Evolutionary conservation across 2,329 filamentous ascomycete species (phyloP).

Genomic region (Phaeomoniella chlamydospora): DNA sequence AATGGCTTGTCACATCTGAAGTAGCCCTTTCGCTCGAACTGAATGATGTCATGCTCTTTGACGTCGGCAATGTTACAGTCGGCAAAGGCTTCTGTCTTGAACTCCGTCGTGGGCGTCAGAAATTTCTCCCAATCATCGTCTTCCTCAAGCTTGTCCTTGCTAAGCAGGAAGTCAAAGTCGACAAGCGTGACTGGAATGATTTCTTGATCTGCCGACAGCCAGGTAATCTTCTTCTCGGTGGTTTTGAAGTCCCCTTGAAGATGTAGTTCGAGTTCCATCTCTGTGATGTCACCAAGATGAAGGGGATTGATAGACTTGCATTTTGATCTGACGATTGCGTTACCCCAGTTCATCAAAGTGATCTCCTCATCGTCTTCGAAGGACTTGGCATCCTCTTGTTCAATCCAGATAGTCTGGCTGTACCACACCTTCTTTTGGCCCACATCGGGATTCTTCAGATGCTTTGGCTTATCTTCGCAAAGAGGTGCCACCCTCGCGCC

Average conservation of each 20-base stretch:
- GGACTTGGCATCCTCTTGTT: constrained; percentile 17
- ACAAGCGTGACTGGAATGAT: constrained; percentile 71
- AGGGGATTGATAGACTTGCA: constrained; percentile 7
- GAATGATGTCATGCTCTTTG: constrained; percentile 72
- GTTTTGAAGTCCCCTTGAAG: constrained; percentile 77
- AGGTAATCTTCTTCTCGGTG: constrained; percentile 82
- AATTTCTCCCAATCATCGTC: constrained; percentile 62
- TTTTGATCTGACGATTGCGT: constrained; percentile 11
- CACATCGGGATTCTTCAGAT: constrained; percentile 16
- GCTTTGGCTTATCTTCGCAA: constrained; percentile 15
- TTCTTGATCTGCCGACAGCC: constrained; percentile 61
- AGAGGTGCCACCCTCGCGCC: constrained; percentile 42
- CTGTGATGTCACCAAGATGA: constrained; percentile 39
- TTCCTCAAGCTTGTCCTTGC: constrained; percentile 82
- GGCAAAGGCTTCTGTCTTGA: constrained; percentile 54
- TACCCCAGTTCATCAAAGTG: constrained; percentile 19
- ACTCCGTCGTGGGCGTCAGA: constrained; percentile 56
- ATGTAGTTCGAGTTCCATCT: constrained; percentile 61
- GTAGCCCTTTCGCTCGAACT: constrained; percentile 77
- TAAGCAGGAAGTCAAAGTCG: constrained; percentile 91
- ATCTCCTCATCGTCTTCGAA: constrained; percentile 18
- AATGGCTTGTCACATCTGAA: constrained; percentile 55
- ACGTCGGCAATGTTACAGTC: constrained; percentile 61
- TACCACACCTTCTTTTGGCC: constrained; percentile 18
- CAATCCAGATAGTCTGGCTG: constrained; percentile 14